Evolutionary conservation across 805 yeast genomes (phyloP), one percentile per base, ranked within the genome.

Genomic region (Barnettozyma californica): DNA sequence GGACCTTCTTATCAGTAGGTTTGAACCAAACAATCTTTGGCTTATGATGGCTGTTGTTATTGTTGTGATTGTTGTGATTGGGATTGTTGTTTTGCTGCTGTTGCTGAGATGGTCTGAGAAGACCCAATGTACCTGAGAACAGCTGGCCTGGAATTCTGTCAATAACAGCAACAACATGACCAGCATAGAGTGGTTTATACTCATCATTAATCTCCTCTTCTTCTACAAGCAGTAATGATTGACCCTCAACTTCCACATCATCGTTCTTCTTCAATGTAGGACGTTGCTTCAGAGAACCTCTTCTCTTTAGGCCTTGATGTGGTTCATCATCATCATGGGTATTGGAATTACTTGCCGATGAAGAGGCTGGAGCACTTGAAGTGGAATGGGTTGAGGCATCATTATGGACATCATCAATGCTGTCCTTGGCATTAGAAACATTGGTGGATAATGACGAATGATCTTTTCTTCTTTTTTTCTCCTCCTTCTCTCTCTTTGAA

Each of bases 11-110:
- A 65, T 94, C 99, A 1, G 97, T 91, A 35, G 99, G 99, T 65
- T 94, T 94, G 67, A 94, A 94, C 99, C 99, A 94, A 31, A 94
- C 97, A 72, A 94, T 94, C 64, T 94, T 94, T 31, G 99, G 99
- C 39, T 80, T 78, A 9, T 62, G 50, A 46, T 54, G 47, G 52
- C 56, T 37, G 10, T 62, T 50, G 47, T 54, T 43, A 52, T 56
- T 37, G 53, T 58, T 23, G 29, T 56, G 57, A 35, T 50, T 54
- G 27, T 57, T 56, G n/a, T 26, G 23, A 27, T 33, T 27, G 5
- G 38, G 18, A 11, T 39, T 43, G 27, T 48, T 45, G 20, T 43
- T 39, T 51, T 56, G 43, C 49, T 64, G 74, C 73, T 56, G 60
- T 58, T 95, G 95, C 59, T 90, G 96, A 3, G 97, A 94, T 4